These are phyloP conservation scores for Colletotrichum acutatum DNA, from an alignment of 2,329 filamentous ascomycete species.

Conservation along the genomic window DNA sequence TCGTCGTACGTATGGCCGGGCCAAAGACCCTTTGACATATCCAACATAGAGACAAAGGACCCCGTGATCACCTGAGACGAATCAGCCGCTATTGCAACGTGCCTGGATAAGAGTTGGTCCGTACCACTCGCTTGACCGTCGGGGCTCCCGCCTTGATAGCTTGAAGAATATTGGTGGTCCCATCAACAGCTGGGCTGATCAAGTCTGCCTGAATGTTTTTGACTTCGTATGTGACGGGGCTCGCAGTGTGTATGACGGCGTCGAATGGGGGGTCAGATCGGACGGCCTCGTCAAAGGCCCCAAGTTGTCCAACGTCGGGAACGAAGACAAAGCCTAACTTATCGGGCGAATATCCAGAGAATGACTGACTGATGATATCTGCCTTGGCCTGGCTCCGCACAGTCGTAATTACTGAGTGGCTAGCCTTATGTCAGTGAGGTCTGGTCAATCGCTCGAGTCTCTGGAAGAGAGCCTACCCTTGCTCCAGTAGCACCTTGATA, in stretches of 20 bases:
- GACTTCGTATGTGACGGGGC: constrained; percentile 75
- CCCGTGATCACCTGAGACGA: background rate
- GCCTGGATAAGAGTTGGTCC: constrained; percentile 52
- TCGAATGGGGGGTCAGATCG: constrained; percentile 67
- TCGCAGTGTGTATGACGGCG: constrained; percentile 79
- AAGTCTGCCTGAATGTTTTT: constrained; percentile 62
- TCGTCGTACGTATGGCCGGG: background rate
- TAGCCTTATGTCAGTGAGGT: background rate
- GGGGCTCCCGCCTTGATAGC: constrained; percentile 57
- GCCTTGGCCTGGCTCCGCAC: background rate
- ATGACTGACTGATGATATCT: background rate
- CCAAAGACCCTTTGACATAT: background rate
- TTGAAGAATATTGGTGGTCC: constrained; percentile 59
- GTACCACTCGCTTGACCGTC: constrained; percentile 71
- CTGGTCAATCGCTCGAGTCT: background rate
- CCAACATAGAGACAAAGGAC: background rate
- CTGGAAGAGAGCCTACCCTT: no score
- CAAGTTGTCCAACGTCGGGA: constrained; percentile 45
- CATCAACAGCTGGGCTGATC: constrained; percentile 64
- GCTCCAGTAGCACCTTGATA: no score
- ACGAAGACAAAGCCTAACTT: constrained; percentile 38
- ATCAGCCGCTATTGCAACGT: background rate
- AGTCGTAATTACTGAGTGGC: background rate
- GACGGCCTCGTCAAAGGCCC: constrained; percentile 48
- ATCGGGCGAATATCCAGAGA: background rate